A percentile compares a stretch with the other conserved stretches of the same genome.
These are phyloP conservation scores for Verbena officinalis DNA, from an alignment of 257 asterid species.

Conservation along the genomic window DNA sequence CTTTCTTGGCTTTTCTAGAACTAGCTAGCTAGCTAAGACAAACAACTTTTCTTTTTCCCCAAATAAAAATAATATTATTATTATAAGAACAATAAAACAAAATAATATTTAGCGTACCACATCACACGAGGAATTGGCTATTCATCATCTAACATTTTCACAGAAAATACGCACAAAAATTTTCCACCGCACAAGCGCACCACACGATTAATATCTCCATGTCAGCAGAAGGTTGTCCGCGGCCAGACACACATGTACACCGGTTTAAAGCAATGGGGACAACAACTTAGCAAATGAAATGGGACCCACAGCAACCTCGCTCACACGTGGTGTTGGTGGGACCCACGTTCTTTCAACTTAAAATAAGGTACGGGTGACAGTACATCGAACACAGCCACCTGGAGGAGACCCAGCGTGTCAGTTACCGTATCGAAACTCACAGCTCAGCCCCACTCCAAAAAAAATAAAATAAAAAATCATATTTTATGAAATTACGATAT, in stretches of 20 bases:
- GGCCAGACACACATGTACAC: slow-evolving; percentile 33
- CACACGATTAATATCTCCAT: slow-evolving; percentile 20
- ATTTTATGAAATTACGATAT: not conserved
- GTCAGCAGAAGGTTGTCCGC: slow-evolving; percentile 42
- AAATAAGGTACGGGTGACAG: slow-evolving; percentile 11
- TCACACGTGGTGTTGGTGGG: slow-evolving; percentile 51
- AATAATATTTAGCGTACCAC: not conserved
- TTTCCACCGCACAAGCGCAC: slow-evolving; percentile 21
- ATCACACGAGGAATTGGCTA: not conserved
- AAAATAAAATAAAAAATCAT: too few species aligned
- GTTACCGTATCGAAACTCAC: slow-evolving; percentile 35
- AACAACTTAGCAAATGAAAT: slow-evolving; percentile 42
- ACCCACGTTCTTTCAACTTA: slow-evolving; percentile 33
- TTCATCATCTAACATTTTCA: slow-evolving; percentile 14
- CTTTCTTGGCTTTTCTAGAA: too few species aligned
- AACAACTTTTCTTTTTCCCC: too few species aligned
- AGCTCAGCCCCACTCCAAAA: slow-evolving; percentile 26
- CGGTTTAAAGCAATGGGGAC: slow-evolving; percentile 54
- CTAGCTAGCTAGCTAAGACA: too few species aligned
- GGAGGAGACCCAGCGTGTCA: slow-evolving; percentile 35
- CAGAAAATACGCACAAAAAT: too few species aligned
- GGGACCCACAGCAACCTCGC: slow-evolving; percentile 47
- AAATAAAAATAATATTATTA: too few species aligned
- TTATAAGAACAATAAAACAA: too few species aligned
- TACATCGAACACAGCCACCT: slow-evolving; percentile 35